Conservation (phyloP, 352 stramenopile species). For the Poterioochromonas sp. region DNA sequence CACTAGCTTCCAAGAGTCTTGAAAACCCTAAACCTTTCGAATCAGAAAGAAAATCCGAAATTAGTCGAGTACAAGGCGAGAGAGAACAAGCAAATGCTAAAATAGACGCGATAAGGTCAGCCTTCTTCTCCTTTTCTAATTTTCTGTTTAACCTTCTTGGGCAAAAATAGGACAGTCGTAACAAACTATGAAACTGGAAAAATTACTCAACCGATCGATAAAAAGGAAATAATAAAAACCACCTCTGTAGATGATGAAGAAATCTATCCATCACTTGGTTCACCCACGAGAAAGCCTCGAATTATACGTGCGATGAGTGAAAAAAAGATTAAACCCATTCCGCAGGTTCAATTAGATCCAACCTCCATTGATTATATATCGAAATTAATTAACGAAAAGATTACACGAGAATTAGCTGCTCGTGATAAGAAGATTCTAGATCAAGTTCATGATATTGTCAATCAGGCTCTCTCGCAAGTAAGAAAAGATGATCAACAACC, state of each 20-base stretch:
- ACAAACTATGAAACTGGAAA: not conserved
- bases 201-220: not conserved
- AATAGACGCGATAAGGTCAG: constrained; percentile 21
- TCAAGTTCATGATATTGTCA: not conserved
- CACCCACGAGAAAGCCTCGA: not conserved
- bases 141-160: not conserved
- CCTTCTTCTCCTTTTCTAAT: not conserved
- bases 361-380: constrained; percentile 22
- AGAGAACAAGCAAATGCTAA: constrained; percentile 22
- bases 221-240: not conserved
- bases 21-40: not conserved
- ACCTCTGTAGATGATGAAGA: not conserved
- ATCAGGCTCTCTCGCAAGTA: not conserved
- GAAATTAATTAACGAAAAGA: constrained; percentile 1
- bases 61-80: not conserved
- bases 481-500: not conserved
- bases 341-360: not conserved
- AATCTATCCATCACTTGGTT: too few relatives aligned
- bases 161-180: not conserved
- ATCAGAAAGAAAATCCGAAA: not conserved
- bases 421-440: constrained; percentile 8
- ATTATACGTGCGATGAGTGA: not conserved
- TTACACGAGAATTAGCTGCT: not conserved
- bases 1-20: not conserved
- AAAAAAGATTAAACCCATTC: not conserved